Evolutionary conservation across 2,329 filamentous ascomycete genomes (phyloP).

Genomic region (Trichoderma polysporum): DNA sequence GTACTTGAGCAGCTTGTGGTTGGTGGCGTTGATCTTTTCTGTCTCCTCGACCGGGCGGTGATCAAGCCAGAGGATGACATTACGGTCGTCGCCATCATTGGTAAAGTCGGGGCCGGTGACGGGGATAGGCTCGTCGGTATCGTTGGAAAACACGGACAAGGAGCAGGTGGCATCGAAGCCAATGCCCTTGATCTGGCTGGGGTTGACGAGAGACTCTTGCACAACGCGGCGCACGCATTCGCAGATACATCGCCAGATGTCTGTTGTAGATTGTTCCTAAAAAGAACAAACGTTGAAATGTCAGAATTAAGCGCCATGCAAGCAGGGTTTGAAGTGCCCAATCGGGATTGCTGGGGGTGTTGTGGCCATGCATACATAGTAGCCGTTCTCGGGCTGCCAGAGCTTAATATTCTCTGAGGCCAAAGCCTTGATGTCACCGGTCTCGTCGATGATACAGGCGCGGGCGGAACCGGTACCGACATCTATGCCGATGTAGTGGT

Average conservation of each 20-base stretch:
- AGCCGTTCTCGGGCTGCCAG: constrained; percentile 74
- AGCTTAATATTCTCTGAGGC: constrained; percentile 75
- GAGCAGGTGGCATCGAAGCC: constrained; percentile 99
- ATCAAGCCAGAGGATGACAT: constrained; percentile 96
- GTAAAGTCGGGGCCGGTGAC: constrained; percentile 83
- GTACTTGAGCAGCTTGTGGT: constrained; percentile 90
- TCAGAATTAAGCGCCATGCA: neutral
- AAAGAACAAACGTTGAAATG: neutral
- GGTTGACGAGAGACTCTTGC: constrained; percentile 75
- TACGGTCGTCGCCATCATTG: constrained; percentile 79
- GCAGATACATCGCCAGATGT: constrained; percentile 97
- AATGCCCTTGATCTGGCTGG: constrained; percentile 76
- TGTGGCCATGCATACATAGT: constrained; percentile 58
- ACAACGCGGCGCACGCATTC: constrained; percentile 81
- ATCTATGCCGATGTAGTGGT: constrained; percentile 81
- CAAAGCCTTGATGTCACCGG: constrained; percentile 80
- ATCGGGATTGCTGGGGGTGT: constrained; percentile 1
- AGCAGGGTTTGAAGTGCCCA: neutral
- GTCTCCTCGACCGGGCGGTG: constrained; percentile 90
- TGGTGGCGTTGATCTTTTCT: constrained; percentile 86
- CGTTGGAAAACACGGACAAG: constrained; percentile 81
- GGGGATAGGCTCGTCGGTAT: constrained; percentile 87
- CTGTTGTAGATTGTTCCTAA: constrained; percentile 92
- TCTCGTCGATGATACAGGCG: constrained; percentile 90
- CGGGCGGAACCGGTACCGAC: constrained; percentile 94